phyloP scores from a whole-genome alignment of 2,329 filamentous ascomycete genomes.

The Xylaria sp. region DNA sequence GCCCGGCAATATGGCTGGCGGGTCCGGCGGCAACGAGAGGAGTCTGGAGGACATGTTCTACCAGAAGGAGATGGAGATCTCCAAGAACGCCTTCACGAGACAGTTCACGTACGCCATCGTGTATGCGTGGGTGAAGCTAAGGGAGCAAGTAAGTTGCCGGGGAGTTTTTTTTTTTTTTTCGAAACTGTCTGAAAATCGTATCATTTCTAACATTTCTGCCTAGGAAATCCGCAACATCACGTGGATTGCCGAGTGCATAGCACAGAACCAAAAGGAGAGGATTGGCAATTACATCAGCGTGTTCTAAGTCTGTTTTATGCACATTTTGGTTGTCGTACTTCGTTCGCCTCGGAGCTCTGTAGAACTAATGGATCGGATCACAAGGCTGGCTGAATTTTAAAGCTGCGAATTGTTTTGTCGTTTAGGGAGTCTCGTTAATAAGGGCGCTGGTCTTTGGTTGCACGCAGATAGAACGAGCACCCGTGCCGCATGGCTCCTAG shows the following conservation, averaged over 20 bases:
- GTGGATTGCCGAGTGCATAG: slow-evolving; percentile 99
- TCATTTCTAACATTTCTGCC: slow-evolving; percentile 28
- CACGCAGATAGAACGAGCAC: slow-evolving; percentile 19
- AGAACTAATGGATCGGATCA: slow-evolving; percentile 48
- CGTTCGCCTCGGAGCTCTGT: slow-evolving; percentile 41
- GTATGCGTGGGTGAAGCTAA: slow-evolving; percentile 96
- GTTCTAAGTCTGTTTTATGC: slow-evolving; percentile 60
- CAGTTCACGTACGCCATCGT: slow-evolving; percentile 96
- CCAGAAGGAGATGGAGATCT: slow-evolving; percentile 99
- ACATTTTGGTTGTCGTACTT: slow-evolving; percentile 11
- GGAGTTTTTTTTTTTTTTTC: no score
- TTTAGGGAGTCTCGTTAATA: not conserved
- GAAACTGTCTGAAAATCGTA: not conserved
- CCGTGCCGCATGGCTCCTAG: slow-evolving; percentile 12
- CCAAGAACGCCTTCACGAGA: slow-evolving; percentile 90
- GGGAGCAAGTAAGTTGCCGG: slow-evolving; percentile 93
- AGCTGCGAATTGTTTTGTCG: not conserved
- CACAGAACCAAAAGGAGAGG: slow-evolving; percentile 98
- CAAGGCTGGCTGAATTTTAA: slow-evolving; percentile 22
- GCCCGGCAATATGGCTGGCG: slow-evolving; percentile 83
- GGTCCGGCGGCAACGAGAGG: slow-evolving; percentile 77
- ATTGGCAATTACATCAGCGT: slow-evolving; percentile 99
- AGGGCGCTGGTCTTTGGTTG: slow-evolving; percentile 24
- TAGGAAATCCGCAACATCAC: slow-evolving; percentile 99
- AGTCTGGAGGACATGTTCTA: slow-evolving; percentile 98